phyloP scores from a whole-genome alignment of 352 stramenopile genomes.

The Globisporangium splendens region DNA sequence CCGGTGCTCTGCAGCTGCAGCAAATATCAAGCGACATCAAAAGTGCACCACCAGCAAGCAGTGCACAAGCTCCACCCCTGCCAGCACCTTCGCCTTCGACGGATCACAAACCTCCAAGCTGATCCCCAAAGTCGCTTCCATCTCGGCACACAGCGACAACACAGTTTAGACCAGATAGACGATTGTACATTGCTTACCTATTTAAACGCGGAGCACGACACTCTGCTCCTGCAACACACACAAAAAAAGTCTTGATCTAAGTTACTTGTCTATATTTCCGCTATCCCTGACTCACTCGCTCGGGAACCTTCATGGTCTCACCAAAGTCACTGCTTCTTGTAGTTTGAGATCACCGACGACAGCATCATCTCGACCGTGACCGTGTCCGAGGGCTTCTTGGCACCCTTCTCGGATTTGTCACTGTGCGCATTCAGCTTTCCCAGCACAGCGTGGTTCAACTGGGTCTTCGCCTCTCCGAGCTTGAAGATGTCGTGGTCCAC shows the following conservation, averaged over 20 bases:
- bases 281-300: background rate
- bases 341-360: constrained; percentile 71
- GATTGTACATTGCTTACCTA: background rate
- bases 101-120: background rate
- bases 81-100: background rate
- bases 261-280: background rate
- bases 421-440: constrained; percentile 74
- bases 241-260: background rate
- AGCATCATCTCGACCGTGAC: constrained; percentile 82
- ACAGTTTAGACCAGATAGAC: background rate
- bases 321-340: constrained; percentile 48
- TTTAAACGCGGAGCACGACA: too few species aligned
- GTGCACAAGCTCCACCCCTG: background rate
- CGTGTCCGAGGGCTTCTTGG: constrained; percentile 23
- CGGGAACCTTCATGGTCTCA: background rate
- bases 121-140: background rate
- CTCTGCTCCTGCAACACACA: too few species aligned
- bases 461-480: constrained; percentile 78
- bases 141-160: background rate
- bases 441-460: constrained; percentile 82
- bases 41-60: background rate
- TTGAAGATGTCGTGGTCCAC: constrained; percentile 93
- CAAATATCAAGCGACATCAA: background rate
- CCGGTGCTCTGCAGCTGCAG: background rate
- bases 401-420: constrained; percentile 19